Conservation (phyloP, 2,329 filamentous ascomycete genomes). For the Botryotinia narcissicola region DNA sequence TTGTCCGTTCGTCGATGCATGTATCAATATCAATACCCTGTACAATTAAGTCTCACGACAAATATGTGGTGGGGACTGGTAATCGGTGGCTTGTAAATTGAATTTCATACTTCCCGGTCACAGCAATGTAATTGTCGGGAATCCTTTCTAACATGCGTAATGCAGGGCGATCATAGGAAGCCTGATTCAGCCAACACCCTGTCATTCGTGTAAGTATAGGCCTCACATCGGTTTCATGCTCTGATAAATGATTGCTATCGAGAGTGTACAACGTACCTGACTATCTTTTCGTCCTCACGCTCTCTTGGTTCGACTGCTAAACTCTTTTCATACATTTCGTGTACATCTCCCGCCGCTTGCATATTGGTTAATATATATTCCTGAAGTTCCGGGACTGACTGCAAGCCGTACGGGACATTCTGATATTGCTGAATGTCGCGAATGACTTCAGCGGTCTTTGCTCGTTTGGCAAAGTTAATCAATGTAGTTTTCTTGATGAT, state of each 20-base stretch:
- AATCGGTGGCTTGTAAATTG: background rate
- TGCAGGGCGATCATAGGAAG: slow-evolving; percentile 46
- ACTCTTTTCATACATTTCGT: slow-evolving; percentile 99
- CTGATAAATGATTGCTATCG: slow-evolving; percentile 10
- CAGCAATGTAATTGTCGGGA: background rate
- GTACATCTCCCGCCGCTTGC: slow-evolving; percentile 90
- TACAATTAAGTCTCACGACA: background rate
- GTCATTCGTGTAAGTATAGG: slow-evolving; percentile 35
- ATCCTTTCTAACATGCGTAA: background rate
- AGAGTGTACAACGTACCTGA: slow-evolving; percentile 57
- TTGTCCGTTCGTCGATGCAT: background rate
- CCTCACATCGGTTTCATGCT: slow-evolving; percentile 21
- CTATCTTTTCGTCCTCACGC: slow-evolving; percentile 98
- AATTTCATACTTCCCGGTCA: background rate
- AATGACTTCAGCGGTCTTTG: slow-evolving; percentile 97
- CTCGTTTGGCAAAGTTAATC: slow-evolving; percentile 98
- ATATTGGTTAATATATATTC: slow-evolving; percentile 97
- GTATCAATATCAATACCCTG: background rate
- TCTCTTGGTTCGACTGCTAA: slow-evolving; percentile 90
- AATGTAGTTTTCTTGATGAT: slow-evolving; percentile 94
- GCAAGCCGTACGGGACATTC: slow-evolving; percentile 91
- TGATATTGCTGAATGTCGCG: slow-evolving; percentile 98
- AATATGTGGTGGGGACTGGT: background rate
- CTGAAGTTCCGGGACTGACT: slow-evolving; percentile 86
- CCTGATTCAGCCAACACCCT: slow-evolving; percentile 61